These are phyloP conservation scores for Adansonia rubrostipa DNA, from an alignment of 441 rosid species.

Conservation along the genomic window DNA sequence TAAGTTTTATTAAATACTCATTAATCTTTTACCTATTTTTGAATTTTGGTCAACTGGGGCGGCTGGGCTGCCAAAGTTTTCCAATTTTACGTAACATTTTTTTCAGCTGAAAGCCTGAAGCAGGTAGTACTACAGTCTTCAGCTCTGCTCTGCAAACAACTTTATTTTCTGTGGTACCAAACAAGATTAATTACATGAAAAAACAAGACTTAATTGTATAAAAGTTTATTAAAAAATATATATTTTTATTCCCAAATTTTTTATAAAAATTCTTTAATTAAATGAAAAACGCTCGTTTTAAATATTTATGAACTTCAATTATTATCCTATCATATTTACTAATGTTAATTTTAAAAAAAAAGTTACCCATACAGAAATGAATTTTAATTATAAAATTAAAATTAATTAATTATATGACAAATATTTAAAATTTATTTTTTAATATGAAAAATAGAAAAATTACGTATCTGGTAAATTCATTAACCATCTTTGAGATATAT, in stretches of 20 bases:
- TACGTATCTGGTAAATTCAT: too few species aligned
- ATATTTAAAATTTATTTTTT: neutral
- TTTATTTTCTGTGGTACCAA: neutral
- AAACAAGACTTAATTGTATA: too few species aligned
- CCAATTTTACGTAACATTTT: neutral
- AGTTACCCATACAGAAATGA: neutral
- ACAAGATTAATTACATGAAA: too few species aligned
- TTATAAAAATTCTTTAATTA: neutral
- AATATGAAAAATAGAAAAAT: too few species aligned
- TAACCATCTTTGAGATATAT: too few species aligned
- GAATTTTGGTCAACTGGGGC: constrained; percentile 28
- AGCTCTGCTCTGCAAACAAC: neutral
- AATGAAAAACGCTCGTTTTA: too few species aligned
- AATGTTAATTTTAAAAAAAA: neutral
- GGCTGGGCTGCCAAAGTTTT: constrained; percentile 16
- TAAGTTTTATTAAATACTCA: neutral
- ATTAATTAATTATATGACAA: neutral
- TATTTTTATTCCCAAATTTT: neutral
- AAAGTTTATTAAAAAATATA: too few species aligned
- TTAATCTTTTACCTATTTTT: neutral
- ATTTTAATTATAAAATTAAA: neutral
- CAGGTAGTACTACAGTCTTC: neutral
- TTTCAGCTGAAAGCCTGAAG: neutral
- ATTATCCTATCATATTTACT: too few species aligned
- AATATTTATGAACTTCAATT: too few species aligned